Evolutionary conservation across 192 early-diverging fungal species (phyloP).

Genomic region (Backusella liffmaniae): DNA sequence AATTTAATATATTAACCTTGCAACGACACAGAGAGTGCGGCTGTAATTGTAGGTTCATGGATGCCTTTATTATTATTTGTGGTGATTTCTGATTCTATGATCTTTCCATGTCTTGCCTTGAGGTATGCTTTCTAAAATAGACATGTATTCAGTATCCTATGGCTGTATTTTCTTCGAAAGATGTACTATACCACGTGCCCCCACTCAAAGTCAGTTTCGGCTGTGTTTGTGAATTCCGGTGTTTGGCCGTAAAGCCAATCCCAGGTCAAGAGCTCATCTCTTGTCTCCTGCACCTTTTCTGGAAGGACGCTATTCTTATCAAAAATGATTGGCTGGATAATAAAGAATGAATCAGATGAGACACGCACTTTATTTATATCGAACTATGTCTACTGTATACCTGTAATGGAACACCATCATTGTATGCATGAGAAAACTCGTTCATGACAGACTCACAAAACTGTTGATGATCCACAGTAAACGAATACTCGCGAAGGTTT

Average conservation of each 20-base stretch:
- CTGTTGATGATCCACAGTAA: slow-evolving; percentile 75
- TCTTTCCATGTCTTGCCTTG: slow-evolving; percentile 26
- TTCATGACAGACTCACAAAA: slow-evolving; percentile 77
- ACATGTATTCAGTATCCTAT: neutral
- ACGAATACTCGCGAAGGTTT: slow-evolving; percentile 77
- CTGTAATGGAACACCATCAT: slow-evolving; percentile 22
- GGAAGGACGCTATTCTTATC: slow-evolving; percentile 24
- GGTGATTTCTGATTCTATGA: slow-evolving; percentile 20
- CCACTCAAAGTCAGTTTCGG: slow-evolving; percentile 53
- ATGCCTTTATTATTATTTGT: slow-evolving; percentile 3
- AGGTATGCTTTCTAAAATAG: slow-evolving; percentile 18
- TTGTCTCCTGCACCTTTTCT: slow-evolving; percentile 22
- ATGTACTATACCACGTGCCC: slow-evolving; percentile 49
- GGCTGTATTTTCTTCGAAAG: neutral
- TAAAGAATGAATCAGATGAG: neutral
- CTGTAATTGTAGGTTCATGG: slow-evolving; percentile 29
- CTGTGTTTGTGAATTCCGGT: slow-evolving; percentile 74
- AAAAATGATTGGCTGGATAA: slow-evolving; percentile 28
- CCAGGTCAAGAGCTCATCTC: slow-evolving; percentile 60
- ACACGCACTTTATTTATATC: neutral
- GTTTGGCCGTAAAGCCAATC: slow-evolving; percentile 94
- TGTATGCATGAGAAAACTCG: slow-evolving; percentile 69
- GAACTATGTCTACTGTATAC: neutral
- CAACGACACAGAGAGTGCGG: slow-evolving; percentile 22
- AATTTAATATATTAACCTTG: slow-evolving; percentile 15